Evolutionary conservation across 768 basidiomycete species (phyloP).

Genomic region (Kwoniella sp.): DNA sequence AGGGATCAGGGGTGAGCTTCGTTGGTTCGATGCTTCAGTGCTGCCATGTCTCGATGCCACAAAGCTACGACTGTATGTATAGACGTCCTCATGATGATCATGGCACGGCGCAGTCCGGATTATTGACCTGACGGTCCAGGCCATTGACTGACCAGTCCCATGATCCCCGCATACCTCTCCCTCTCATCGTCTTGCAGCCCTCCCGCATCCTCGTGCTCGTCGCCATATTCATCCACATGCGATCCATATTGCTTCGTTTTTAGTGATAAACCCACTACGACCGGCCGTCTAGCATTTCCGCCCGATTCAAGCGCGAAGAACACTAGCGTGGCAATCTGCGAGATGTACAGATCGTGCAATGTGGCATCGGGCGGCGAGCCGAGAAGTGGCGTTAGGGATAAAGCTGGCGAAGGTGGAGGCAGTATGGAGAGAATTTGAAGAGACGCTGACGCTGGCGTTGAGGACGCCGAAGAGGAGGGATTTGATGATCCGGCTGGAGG

Average conservation of each 20-base stretch:
- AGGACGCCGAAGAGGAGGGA: no score
- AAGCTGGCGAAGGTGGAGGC: slow-evolving; percentile 61
- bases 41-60: no score
- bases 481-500: slow-evolving; percentile 9
- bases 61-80: no score
- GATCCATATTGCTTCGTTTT: slow-evolving; percentile 2
- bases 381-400: slow-evolving; percentile 75
- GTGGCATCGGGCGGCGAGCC: slow-evolving; percentile 74
- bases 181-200: slow-evolving; percentile 55
- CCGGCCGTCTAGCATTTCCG: slow-evolving; percentile 61
- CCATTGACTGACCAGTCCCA: slow-evolving; percentile 58
- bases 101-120: no score
- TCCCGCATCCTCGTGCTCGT: slow-evolving; percentile 51
- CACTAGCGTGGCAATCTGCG: slow-evolving; percentile 82
- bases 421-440: slow-evolving; percentile 33
- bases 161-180: slow-evolving; percentile 59
- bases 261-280: slow-evolving; percentile 77
- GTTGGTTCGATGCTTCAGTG: no score
- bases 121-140: no score
- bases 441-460: slow-evolving; percentile 8
- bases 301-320: slow-evolving; percentile 64
- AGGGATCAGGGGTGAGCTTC: no score
- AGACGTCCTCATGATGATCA: no score
- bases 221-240: slow-evolving; percentile 39
- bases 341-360: slow-evolving; percentile 75